A percentile compares a stretch with the other conserved stretches of the same genome.
Conservation (phyloP, 345 rosid species). For the Conringia planisiliqua region DNA sequence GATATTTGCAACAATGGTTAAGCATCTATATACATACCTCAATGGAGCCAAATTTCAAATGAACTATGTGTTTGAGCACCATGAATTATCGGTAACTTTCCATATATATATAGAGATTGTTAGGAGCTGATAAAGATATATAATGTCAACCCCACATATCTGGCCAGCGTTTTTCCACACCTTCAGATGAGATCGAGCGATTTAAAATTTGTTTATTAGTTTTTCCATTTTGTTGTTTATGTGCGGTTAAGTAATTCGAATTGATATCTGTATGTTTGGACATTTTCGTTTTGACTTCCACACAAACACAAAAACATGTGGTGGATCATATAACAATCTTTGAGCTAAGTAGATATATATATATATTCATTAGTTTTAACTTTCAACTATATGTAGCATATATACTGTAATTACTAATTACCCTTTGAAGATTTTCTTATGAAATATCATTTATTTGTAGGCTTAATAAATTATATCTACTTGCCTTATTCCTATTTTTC, state of each 20-base stretch:
- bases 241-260: too few species aligned
- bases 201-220: background rate
- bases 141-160: background rate
- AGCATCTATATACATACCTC: background rate
- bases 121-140: background rate
- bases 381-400: background rate
- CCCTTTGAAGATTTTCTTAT: background rate
- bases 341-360: background rate
- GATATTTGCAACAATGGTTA: background rate
- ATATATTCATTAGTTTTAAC: background rate
- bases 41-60: background rate
- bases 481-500: background rate
- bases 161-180: background rate
- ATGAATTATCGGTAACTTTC: background rate
- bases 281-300: background rate
- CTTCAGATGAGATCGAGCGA: background rate
- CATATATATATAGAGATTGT: background rate
- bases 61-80: background rate
- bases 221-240: background rate
- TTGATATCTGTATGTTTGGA: background rate
- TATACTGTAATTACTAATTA: background rate
- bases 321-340: background rate
- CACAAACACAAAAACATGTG: background rate
- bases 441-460: background rate
- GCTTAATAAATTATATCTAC: background rate